Evolutionary conservation across 495 filamentous ascomycete genomes (phyloP).

Genomic region (Penicillium riverlandense): DNA sequence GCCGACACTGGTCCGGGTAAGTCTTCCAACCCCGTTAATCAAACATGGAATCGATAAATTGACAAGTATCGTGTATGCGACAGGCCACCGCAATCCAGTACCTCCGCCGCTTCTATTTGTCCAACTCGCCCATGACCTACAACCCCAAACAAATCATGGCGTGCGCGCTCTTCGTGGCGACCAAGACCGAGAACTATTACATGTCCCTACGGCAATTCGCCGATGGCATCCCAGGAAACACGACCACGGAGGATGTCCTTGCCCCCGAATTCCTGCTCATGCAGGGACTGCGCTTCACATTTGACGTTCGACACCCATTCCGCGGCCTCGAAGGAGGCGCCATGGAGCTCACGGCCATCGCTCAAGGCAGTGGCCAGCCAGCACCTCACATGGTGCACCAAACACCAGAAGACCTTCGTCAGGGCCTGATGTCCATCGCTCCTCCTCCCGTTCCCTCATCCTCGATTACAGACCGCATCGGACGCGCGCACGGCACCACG

Average conservation of each 20-base stretch:
- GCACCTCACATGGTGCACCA: slow-evolving; percentile 27
- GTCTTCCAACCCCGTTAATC: slow-evolving; percentile 1
- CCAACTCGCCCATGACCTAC: slow-evolving; percentile 91
- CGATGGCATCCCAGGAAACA: slow-evolving; percentile 54
- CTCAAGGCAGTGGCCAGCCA: slow-evolving; percentile 41
- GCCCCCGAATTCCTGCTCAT: slow-evolving; percentile 86
- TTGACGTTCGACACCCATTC: slow-evolving; percentile 88
- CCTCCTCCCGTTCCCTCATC: slow-evolving; percentile 17
- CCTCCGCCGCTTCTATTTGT: slow-evolving; percentile 88
- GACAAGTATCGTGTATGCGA: background rate
- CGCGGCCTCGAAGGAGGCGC: slow-evolving; percentile 76
- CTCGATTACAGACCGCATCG: slow-evolving; percentile 44
- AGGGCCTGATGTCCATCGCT: slow-evolving; percentile 18
- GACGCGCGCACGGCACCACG: slow-evolving; percentile 60
- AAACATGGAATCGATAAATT: background rate
- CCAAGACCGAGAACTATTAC: slow-evolving; percentile 83
- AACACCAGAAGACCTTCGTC: slow-evolving; percentile 30
- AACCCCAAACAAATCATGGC: slow-evolving; percentile 80
- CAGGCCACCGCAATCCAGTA: slow-evolving; percentile 88
- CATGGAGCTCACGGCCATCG: slow-evolving; percentile 71
- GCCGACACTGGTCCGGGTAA: slow-evolving; percentile 70
- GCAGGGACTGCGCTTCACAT: slow-evolving; percentile 87
- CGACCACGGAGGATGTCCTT: slow-evolving; percentile 64
- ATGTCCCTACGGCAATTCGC: slow-evolving; percentile 61
- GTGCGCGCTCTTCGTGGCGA: slow-evolving; percentile 82